A percentile compares a stretch with the other conserved stretches of the same genome.
phyloP scores from a whole-genome alignment of 2,329 filamentous ascomycete species.

The Fusarium sp. region DNA sequence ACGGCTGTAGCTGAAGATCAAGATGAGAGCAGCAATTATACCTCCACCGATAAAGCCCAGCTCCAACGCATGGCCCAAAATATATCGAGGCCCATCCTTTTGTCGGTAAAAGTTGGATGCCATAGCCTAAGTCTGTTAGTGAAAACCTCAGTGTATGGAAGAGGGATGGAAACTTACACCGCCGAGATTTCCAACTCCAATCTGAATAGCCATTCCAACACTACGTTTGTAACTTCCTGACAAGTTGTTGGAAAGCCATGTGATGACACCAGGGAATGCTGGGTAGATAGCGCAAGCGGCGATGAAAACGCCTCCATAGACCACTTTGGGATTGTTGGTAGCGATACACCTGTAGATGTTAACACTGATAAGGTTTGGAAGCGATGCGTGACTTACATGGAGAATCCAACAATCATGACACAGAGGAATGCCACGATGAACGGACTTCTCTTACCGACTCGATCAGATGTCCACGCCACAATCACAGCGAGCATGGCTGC shows the following conservation, averaged over 20 bases:
- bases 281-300: conserved; percentile 85
- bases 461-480: conserved; percentile 68
- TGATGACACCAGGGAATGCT: conserved; percentile 80
- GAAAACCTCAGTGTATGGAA: rapidly evolving
- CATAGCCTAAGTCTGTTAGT: conserved; percentile 64
- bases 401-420: conserved; percentile 68
- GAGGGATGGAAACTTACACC: conserved; percentile 54
- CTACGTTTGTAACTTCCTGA: conserved; percentile 75
- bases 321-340: conserved; percentile 67
- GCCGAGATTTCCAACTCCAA: conserved; percentile 70
- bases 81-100: conserved; percentile 62
- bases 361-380: not conserved
- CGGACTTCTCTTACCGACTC: conserved; percentile 64
- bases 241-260: conserved; percentile 84
- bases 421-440: conserved; percentile 68
- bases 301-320: conserved; percentile 83
- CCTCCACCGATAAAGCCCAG: conserved; percentile 63
- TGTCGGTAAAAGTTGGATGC: conserved; percentile 78
- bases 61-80: conserved; percentile 64
- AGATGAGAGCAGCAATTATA: conserved; percentile 59
- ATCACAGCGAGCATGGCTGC: conserved; percentile 71
- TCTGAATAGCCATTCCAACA: conserved; percentile 74
- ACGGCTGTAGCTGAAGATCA: conserved; percentile 64
- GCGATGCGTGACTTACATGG: conserved; percentile 58
- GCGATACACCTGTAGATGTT: conserved; percentile 65